phyloP scores from a whole-genome alignment of 177 flowering plant genomes.

The Vitis hybrid region DNA sequence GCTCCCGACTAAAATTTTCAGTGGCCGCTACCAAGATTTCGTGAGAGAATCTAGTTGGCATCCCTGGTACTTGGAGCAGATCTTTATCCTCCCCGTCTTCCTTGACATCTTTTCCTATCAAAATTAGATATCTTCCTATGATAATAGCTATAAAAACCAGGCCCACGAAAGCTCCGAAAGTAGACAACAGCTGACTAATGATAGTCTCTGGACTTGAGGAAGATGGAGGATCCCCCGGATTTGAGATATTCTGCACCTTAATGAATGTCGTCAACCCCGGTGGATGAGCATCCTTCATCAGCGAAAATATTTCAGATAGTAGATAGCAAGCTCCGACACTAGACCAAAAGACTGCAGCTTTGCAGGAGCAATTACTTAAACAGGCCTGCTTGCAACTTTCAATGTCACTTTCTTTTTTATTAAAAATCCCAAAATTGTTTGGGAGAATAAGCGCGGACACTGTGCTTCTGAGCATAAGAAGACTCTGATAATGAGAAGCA shows the following conservation, averaged over 20 bases:
- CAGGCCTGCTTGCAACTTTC: slow-evolving; percentile 12
- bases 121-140: too few relatives aligned
- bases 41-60: slow-evolving; percentile 4
- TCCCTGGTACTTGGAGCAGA: slow-evolving; percentile 6
- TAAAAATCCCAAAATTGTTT: too few relatives aligned
- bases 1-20: background rate
- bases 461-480: background rate
- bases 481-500: background rate
- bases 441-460: background rate
- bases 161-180: too few relatives aligned
- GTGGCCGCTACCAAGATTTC: background rate
- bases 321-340: slow-evolving; percentile 1
- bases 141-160: too few relatives aligned
- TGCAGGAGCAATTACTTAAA: slow-evolving; percentile 11
- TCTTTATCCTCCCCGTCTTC: too few relatives aligned
- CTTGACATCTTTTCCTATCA: too few relatives aligned
- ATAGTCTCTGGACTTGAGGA: too few relatives aligned
- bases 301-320: background rate
- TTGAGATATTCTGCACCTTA: slow-evolving; percentile 10
- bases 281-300: background rate
- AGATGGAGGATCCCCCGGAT: too few relatives aligned
- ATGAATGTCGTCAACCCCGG: background rate
- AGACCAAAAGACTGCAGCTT: slow-evolving; percentile 10
- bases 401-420: background rate
- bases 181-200: too few relatives aligned